Base-by-base conservation (phyloP, 345 rosid species). In the Microthlaspi erraticum region DNA sequence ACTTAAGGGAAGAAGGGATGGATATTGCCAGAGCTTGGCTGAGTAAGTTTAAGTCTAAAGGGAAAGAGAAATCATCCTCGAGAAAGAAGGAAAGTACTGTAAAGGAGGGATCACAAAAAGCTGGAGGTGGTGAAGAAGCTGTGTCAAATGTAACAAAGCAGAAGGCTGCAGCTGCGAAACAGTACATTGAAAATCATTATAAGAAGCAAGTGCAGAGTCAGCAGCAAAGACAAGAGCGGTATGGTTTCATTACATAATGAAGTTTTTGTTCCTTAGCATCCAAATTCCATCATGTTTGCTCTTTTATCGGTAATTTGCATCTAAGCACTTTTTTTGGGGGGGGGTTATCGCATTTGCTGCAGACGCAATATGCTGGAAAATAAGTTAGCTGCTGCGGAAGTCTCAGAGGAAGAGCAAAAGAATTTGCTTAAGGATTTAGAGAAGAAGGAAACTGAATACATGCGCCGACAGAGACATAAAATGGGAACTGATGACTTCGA, bases 401-500 rank as follows among this genome's bases (percentile, higher is more conserved):
- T 94, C 50, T 74, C 99, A 8, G 93, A 86, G 71, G 99, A 94
- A 84, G 99, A 94, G 79, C 99, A 94, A 75, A 88, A 57, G 78
- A 91, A 84, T 83, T 77, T 94, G 54, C 78, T 94, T 7, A 84
- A 91, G 80, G 81, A 84, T 83, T 79, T 94, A 70, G 99, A 94
- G 84, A 89, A 87, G 86, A 91, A 89, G 77, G 98, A 93, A 84
- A 89, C 91, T 42, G 98, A 93, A 75, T 93, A 87, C 81, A 91
- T 93, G 98, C 97, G 96, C 17, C 85, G 89, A 52, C 97, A 87
- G 77, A 85, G 97, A 80, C 98, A 91, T 84, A 93, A 93, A 79
- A 93, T 93, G 97, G 97, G 96, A 39, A 87, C 96, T 75, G 98
- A 93, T 77, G 98, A 93, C 82, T 93, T 93, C 70, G 98, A 93